A percentile compares a stretch with the other conserved stretches of the same genome.
Evolutionary conservation across 2,329 filamentous ascomycete species (phyloP).

Genomic region (Trichoderma koningii): DNA sequence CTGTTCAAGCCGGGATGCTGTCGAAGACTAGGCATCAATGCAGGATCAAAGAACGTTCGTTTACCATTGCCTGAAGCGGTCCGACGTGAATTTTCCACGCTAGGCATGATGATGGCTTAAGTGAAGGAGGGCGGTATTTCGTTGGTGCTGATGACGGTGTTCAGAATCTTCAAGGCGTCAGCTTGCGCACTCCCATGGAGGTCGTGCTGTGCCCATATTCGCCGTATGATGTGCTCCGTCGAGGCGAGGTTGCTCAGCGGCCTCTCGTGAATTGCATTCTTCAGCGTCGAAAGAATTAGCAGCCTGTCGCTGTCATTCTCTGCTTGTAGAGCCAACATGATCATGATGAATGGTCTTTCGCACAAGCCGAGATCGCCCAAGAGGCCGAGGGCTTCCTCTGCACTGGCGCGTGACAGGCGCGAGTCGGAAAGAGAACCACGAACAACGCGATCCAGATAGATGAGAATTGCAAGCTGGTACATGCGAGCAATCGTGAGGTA

Average conservation of each 20-base stretch:
- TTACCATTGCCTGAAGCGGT: neutral
- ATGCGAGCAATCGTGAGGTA: constrained; percentile 21
- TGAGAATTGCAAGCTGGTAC: constrained; percentile 25
- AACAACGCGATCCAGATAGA: constrained; percentile 25
- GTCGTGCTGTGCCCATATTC: constrained; percentile 25
- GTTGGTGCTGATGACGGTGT: constrained; percentile 21
- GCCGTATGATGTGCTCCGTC: constrained; percentile 23
- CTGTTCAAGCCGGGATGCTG: neutral
- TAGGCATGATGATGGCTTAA: neutral
- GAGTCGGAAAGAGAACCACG: constrained; percentile 17
- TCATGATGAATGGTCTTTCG: constrained; percentile 22
- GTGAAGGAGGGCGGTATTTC: constrained; percentile 24
- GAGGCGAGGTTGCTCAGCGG: constrained; percentile 19
- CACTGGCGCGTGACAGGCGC: constrained; percentile 12
- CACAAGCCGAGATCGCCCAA: constrained; percentile 16
- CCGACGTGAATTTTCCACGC: too few relatives aligned
- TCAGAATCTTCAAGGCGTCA: constrained; percentile 21
- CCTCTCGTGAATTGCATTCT: constrained; percentile 14
- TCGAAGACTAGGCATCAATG: neutral
- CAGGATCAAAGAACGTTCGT: too few relatives aligned
- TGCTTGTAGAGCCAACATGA: constrained; percentile 19
- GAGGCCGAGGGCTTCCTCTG: constrained; percentile 9
- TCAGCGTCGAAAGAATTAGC: constrained; percentile 7
- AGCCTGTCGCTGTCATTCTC: constrained; percentile 13
- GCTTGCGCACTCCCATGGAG: constrained; percentile 11